phyloP scores from a whole-genome alignment of 2,329 filamentous ascomycete genomes.

The Monilinia vaccinii-corymbosi region DNA sequence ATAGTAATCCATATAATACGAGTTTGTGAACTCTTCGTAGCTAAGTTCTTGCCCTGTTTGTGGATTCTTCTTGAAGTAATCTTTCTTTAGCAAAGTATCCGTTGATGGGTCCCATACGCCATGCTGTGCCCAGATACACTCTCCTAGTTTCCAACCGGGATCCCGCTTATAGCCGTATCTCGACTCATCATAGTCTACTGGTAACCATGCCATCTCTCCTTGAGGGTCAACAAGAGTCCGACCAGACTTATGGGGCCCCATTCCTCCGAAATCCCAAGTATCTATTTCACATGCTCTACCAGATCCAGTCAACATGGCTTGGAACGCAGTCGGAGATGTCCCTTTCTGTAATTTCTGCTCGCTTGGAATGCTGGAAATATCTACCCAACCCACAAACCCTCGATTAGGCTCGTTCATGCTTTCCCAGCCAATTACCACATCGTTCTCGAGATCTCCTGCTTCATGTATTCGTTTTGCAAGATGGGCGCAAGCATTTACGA shows the following conservation, averaged over 20 bases:
- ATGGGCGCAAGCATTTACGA: constrained; percentile 68
- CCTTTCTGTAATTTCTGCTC: constrained; percentile 90
- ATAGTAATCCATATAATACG: constrained; percentile 83
- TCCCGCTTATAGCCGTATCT: constrained; percentile 88
- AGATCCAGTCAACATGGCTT: constrained; percentile 84
- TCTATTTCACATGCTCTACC: constrained; percentile 84
- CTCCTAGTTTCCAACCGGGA: constrained; percentile 80
- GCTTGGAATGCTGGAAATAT: constrained; percentile 70
- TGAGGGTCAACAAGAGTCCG: constrained; percentile 77
- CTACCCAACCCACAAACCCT: constrained; percentile 74
- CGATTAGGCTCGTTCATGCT: constrained; percentile 91
- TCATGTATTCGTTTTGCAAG: constrained; percentile 79
- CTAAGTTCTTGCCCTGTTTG: constrained; percentile 63
- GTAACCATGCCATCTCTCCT: constrained; percentile 77
- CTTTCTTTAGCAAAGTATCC: constrained; percentile 69
- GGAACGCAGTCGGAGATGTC: constrained; percentile 88
- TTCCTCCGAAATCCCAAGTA: constrained; percentile 85
- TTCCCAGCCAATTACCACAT: constrained; percentile 91
- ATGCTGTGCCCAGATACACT: constrained; percentile 95
- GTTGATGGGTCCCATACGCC: constrained; percentile 82
- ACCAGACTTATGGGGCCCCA: constrained; percentile 87
- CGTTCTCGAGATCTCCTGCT: constrained; percentile 77
- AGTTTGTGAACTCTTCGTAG: constrained; percentile 81
- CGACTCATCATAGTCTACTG: constrained; percentile 72
- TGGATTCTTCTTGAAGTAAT: constrained; percentile 81